These are phyloP conservation scores for Arthrobotrys iridis DNA, from an alignment of 2,329 filamentous ascomycete genomes.

Conservation along the genomic window DNA sequence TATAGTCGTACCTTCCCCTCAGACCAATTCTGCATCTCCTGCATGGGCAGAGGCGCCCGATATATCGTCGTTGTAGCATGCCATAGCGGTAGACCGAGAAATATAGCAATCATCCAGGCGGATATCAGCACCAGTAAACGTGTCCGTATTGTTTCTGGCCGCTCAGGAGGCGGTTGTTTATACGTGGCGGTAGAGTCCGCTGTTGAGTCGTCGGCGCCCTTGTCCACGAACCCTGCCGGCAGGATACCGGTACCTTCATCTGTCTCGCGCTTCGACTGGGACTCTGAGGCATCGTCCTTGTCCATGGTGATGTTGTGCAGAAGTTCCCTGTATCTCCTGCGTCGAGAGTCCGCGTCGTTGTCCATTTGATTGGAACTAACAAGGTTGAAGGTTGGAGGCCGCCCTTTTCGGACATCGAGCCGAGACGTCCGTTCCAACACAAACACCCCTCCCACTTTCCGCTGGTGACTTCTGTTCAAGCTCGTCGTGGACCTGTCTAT, in stretches of 20 bases:
- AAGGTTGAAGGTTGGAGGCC: not conserved
- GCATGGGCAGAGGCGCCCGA: constrained; percentile 81
- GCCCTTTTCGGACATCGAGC: constrained; percentile 38
- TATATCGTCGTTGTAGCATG: constrained; percentile 94
- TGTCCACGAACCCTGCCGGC: constrained; percentile 37
- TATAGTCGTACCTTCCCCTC: constrained; percentile 76
- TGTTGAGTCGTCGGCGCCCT: not conserved
- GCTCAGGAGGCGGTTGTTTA: constrained; percentile 77
- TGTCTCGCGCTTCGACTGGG: not conserved
- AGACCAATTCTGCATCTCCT: constrained; percentile 89
- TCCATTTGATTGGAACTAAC: not conserved
- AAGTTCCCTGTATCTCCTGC: constrained; percentile 27
- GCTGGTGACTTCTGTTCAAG: not conserved
- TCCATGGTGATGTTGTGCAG: constrained; percentile 43
- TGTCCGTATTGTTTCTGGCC: constrained; percentile 72
- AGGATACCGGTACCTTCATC: constrained; percentile 3
- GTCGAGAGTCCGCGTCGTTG: constrained; percentile 18
- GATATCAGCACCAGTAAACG: constrained; percentile 81
- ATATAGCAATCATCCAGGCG: constrained; percentile 87
- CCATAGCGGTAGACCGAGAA: constrained; percentile 91
- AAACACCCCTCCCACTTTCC: constrained; percentile 16
- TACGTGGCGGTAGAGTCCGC: constrained; percentile 12
- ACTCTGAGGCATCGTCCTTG: not conserved
- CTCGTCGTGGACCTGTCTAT: not conserved
- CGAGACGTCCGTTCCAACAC: constrained; percentile 40